Evolutionary conservation across 352 stramenopile species (phyloP), one percentile per base, ranked within the genome.

Genomic region (Phytophthora meadii): DNA sequence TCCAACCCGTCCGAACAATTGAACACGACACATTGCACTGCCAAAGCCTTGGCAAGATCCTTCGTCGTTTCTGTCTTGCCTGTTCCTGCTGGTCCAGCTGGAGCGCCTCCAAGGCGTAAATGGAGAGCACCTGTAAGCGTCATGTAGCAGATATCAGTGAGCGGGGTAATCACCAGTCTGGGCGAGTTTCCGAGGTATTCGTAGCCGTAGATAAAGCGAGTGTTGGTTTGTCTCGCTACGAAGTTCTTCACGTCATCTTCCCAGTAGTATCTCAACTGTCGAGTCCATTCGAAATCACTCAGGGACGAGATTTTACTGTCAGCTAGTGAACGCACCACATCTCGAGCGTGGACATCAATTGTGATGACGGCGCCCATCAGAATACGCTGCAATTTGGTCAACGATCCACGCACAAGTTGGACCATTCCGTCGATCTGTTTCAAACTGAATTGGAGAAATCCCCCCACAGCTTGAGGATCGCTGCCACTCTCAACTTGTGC

Each of bases 61-160:
- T 98, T 98, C 0, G 93, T 98, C 2, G 95, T 98, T 63, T 98
- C 95, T 7, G 95, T 98, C 65, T 98, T 98, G 22, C 93, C 93
- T 7, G 95, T 98, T 25, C 95, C 95, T 39, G 95, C 95, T 17
- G 95, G 95, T 0, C 95, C 95, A 24, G 95, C 95, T 34, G 95
- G 95, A 5, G 94, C 95, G 12, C 95, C 95, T 42, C 95, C 95
- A 5, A 98, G 70, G 6, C 90, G 87, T 53, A 98, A 59, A 67
- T 98, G 93, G 12, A 98, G 67, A 1, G 95, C 95, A n/a, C 94
- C 93, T 7, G 95, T 98, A 4, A 98, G 84, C 19, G 95, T 98
- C 94, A 98, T 98, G 62, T 94, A 94, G 65, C 87, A 94, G 74
- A 97, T 90, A 51, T 95, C 88, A 0, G 88, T 95, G 37, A 95